Evolutionary conservation across 192 early-diverging fungal genomes (phyloP).

Genomic region (Coemansia sp.): DNA sequence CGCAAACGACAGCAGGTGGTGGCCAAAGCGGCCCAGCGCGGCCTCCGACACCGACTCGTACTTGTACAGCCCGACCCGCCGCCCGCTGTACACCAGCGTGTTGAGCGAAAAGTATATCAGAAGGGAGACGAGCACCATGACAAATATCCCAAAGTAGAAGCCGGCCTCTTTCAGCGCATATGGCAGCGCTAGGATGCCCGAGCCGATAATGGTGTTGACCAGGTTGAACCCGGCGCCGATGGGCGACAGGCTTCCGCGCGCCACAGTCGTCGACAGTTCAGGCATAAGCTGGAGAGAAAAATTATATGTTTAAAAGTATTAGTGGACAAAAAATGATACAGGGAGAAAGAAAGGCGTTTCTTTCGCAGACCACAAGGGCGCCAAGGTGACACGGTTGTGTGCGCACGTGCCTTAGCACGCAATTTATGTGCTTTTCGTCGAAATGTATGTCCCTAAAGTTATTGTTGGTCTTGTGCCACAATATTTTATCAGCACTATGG

Average conservation of each 20-base stretch:
- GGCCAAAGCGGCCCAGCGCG: slow-evolving; percentile 55
- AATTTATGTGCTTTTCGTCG: no score
- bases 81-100: slow-evolving; percentile 56
- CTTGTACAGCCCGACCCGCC: slow-evolving; percentile 52
- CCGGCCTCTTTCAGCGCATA: slow-evolving; percentile 63
- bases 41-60: slow-evolving; percentile 51
- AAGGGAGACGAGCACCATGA: slow-evolving; percentile 49
- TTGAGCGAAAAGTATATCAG: slow-evolving; percentile 55
- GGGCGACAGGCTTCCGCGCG: slow-evolving; percentile 22
- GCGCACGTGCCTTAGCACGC: no score
- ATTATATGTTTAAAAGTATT: slow-evolving; percentile 2
- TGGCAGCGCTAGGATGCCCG: slow-evolving; percentile 65
- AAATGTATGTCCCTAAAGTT: no score
- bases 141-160: slow-evolving; percentile 56
- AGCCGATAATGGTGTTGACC: slow-evolving; percentile 68
- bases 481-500: no score
- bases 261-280: neutral
- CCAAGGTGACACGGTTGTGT: no score
- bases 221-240: slow-evolving; percentile 57
- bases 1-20: slow-evolving; percentile 54
- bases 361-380: no score
- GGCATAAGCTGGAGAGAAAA: neutral
- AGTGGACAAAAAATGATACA: neutral
- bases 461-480: no score
- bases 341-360: no score